Percentiles rank a stretch among this genome's conserved stretches.
Conservation (phyloP, 352 stramenopile genomes). For the Globisporangium nagaii region DNA sequence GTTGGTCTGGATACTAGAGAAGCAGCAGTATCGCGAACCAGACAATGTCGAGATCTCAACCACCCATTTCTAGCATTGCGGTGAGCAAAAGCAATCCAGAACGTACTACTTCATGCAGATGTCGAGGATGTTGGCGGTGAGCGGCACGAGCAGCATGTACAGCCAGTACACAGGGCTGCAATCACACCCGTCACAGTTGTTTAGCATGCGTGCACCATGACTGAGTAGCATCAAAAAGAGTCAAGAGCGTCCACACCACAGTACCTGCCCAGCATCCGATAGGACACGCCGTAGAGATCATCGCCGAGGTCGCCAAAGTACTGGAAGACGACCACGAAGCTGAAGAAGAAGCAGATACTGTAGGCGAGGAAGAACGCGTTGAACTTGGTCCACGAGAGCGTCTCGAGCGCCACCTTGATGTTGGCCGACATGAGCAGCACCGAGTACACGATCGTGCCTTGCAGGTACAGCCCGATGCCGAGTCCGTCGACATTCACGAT, state of each 20-base stretch:
- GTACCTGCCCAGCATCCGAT: slow-evolving; percentile 47
- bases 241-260: slow-evolving; percentile 1
- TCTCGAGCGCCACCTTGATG: slow-evolving; percentile 69
- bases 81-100: too few species aligned
- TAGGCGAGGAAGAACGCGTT: slow-evolving; percentile 50
- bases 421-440: slow-evolving; percentile 73
- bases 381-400: slow-evolving; percentile 72
- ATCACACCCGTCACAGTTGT: not conserved
- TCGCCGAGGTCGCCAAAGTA: slow-evolving; percentile 37
- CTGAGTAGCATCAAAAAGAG: not conserved
- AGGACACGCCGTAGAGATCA: slow-evolving; percentile 51
- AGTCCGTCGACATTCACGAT: slow-evolving; percentile 28
- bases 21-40: not conserved
- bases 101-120: slow-evolving; percentile 67
- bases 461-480: slow-evolving; percentile 43
- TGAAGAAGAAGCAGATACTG: slow-evolving; percentile 55
- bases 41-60: not conserved
- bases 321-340: slow-evolving; percentile 59
- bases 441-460: slow-evolving; percentile 67
- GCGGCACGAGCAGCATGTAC: slow-evolving; percentile 54
- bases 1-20: slow-evolving; percentile 36
- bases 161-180: slow-evolving; percentile 61
- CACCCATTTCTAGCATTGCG: too few species aligned
- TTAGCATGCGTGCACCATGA: slow-evolving; percentile 1
- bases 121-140: slow-evolving; percentile 55